Base-by-base conservation (phyloP, 768 basidiomycete species). In the Lentinula guzmanii region DNA sequence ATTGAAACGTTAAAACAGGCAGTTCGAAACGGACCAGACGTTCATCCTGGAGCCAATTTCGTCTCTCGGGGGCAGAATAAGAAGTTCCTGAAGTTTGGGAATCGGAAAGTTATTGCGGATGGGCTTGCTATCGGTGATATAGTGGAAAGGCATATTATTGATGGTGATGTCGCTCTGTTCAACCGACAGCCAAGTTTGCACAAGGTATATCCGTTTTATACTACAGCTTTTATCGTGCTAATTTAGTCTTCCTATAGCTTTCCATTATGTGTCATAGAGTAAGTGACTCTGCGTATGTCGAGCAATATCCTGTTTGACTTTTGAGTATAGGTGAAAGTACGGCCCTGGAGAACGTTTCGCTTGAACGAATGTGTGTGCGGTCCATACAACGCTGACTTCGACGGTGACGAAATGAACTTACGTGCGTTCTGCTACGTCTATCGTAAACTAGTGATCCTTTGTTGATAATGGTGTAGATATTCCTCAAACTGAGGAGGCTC, bases 341-440 rank as follows among this genome's bases (percentile, higher is more conserved):
- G 97, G 34, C 97, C 97, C 24, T 99, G 97, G 97, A 80, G 96
- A 65, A 91, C 97, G 1, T 98, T 99, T 78, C 84, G 97, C 35
- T 76, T 99, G 60, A 99, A 99, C 70, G 97, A 99, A 72, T 99
- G 97, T 84, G 97, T 98, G 8, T 99, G 97, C 75, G 95, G 93
- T 52, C 97, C 97, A 7, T 98, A 98, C 76, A 98, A 98, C 70
- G 97, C 97, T 53, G 97, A 99, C 79, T 99, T 99, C 65, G 97
- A 99, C 71, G 97, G 97, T 63, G 97, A 99, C 71, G 97, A 99
- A 73, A 99, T 99, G 97, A 99, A 99, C 75, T 78, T 99, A 68
- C 97, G 96, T 95, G 69, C 33, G 31, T 3, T 55, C 15, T 34
- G 51, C 62, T 13, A 41, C 33, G 31, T 56, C 16, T 24, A 34